Evolutionary conservation across 148 eudicot genomes (phyloP), one percentile per base, ranked within the genome.

Genomic region (Camellia japonica): DNA sequence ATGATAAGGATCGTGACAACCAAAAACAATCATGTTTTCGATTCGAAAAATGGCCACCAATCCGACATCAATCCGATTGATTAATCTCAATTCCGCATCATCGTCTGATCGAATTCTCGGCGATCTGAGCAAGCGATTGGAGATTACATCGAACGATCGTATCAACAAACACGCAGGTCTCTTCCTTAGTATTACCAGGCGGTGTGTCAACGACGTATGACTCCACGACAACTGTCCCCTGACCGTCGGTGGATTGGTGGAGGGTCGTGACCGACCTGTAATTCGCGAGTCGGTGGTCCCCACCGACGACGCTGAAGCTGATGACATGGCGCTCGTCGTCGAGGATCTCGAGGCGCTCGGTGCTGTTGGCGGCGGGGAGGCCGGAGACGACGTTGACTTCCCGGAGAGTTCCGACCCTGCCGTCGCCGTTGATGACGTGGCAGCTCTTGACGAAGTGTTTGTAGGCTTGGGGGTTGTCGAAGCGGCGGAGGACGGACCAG

Each of bases 381-480:
- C 97, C 97, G 73, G 97, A 91, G 60, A 92, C 83, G 70, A 92
- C 90, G 18, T 82, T 85, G 38, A 92, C 88, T n/a, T 87, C 91
- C 3, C 97, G 84, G 60, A 93, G 87, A 44, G 91, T 87, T 38
- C 97, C 97, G 62, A 91, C 90, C 54, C 86, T 88, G 43, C 91
- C 90, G 69, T 87, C 76, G 0, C 90, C 93, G 79, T 87, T 69
- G 62, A 92, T 80, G 73, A 92, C 87, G 89, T 88, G 89, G 79
- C 97, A 92, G 87, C 91, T 90, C 65, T 90, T 90, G 64, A 92
- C 91, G 85, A 92, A 92, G 86, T 92, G 94, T 56, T 92, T 92
- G 85, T 92, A 92, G 0, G 91, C 82, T 41, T 92, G 97, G 0
- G 97, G 97, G 62, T 89, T 86, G 84, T 92, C 97, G 89, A 92